Percentiles rank a stretch among this genome's conserved stretches.
Conservation (phyloP, 345 rosid genomes). For the Populus pruinosa region DNA sequence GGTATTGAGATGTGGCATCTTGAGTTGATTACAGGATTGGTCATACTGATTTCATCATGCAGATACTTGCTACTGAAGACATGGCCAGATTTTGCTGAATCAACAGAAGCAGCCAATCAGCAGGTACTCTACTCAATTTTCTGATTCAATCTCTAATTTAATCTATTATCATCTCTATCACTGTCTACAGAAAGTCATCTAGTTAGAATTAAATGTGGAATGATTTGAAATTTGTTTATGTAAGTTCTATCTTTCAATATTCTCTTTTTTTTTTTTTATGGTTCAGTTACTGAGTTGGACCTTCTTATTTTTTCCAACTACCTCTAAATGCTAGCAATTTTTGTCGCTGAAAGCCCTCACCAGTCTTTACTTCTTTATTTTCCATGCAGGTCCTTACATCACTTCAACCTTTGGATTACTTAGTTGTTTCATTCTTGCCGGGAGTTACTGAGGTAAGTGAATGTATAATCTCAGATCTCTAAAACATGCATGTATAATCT, state of each 20-base stretch:
- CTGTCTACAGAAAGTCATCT: neutral
- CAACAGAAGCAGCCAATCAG: constrained; percentile 74
- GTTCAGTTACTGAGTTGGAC: too few species aligned
- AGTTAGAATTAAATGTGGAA: neutral
- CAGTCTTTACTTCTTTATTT: too few species aligned
- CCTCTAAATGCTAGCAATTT: too few species aligned
- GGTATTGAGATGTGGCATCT: constrained; percentile 81
- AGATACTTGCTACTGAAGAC: constrained; percentile 60
- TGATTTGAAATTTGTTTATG: neutral
- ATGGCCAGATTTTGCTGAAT: constrained; percentile 84
- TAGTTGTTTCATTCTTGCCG: constrained; percentile 70
- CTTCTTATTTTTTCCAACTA: too few species aligned
- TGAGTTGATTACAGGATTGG: constrained; percentile 59
- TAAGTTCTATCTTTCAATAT: neutral
- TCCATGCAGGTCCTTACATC: constrained; percentile 69
- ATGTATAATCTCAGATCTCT: neutral
- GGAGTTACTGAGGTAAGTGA: constrained; percentile 74
- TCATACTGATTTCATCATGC: constrained; percentile 63
- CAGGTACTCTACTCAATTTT: constrained; percentile 46
- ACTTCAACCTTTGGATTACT: constrained; percentile 74
- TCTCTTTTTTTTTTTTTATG: neutral
- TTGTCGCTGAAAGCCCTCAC: too few species aligned
- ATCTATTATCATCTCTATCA: neutral
- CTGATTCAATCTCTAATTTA: neutral
- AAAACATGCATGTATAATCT: neutral